Base-by-base conservation (phyloP, 129 eudicot species). In the Tanacetum coccineum region DNA sequence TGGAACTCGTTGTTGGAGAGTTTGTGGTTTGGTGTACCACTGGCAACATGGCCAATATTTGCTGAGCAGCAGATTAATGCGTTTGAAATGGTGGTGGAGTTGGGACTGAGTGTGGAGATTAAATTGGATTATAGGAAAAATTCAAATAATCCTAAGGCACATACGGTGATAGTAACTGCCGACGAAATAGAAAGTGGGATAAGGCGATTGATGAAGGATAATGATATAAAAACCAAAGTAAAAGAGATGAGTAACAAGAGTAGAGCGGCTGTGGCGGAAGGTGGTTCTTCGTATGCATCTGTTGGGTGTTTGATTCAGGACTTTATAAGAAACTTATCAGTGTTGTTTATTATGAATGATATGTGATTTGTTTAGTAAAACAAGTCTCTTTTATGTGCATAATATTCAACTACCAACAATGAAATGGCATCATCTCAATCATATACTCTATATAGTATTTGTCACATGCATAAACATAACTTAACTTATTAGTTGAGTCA, bases 1-100 rank as follows among this genome's bases (percentile, higher is more conserved):
- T 82, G 88, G 88, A 85, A 86, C 48, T 86, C 88, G 4, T 64
- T 77, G 10, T 66, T 82, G 78, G 87, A 84, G 71, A 84, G 87
- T 64, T 30, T 81, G 5, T 78, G 82, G 78, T 80, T 40, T 28
- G 90, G 84, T 15, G 84, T 81, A 63, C 86, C 90, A 4, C 4
- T 55, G 4, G 85, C 83, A 9, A 42, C 81, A 12, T 78, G 84
- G 76, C 82, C 84, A 0, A 15, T 76, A 14, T 76, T 67, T 26
- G 78, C 82, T 2, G 88, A 83, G 44, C 84, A 83, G 36, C 84
- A 72, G 32, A 7, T 79, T 19, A 83, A 83, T 62, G 84, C 84
- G 3, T 79, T 79, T 73, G 40, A 50, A 44, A 57, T 74, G 74
- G 84, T 76, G 26, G 40, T 40, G 64, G 73, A 40, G 55, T 0